Conservation (phyloP, 225 moss, liverwort and hornwort genomes). For the Thuidium tamariscinum region DNA sequence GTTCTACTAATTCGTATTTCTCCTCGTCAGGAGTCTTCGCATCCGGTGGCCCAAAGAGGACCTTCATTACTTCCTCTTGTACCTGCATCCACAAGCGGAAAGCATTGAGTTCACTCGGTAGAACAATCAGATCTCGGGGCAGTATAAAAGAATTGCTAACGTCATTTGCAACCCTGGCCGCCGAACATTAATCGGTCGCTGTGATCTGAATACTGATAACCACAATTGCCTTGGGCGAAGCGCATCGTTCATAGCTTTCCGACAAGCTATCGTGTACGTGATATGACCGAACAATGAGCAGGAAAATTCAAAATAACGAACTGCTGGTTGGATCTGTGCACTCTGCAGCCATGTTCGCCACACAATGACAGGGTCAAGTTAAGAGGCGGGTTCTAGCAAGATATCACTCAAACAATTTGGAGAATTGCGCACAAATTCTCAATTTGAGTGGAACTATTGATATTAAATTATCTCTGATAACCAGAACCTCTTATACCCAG, state of each 20-base stretch:
- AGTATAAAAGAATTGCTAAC: not conserved
- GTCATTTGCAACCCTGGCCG: not conserved
- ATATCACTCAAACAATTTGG: not conserved
- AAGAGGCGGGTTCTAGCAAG: not conserved
- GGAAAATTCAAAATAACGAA: not conserved
- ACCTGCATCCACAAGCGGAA: conserved; percentile 12
- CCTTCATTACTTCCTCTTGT: conserved; percentile 35
- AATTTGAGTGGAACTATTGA: not conserved
- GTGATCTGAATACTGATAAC: not conserved
- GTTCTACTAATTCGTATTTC: conserved; percentile 35
- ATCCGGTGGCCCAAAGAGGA: conserved; percentile 34
- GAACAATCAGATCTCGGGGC: not conserved
- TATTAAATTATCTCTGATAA: not conserved
- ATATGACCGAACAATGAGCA: not conserved
- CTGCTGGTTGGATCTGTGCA: not conserved
- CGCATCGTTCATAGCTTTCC: not conserved
- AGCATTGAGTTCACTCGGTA: not conserved
- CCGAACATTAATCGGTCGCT: not conserved
- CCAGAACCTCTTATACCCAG: not conserved
- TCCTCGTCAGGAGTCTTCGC: conserved; percentile 50
- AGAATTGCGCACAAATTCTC: not conserved
- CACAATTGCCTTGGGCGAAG: not conserved
- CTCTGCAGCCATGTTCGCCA: not conserved
- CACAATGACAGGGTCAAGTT: not conserved
- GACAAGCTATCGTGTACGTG: not conserved